Conservation (phyloP, 441 rosid species). For the Capsella rubella region DNA sequence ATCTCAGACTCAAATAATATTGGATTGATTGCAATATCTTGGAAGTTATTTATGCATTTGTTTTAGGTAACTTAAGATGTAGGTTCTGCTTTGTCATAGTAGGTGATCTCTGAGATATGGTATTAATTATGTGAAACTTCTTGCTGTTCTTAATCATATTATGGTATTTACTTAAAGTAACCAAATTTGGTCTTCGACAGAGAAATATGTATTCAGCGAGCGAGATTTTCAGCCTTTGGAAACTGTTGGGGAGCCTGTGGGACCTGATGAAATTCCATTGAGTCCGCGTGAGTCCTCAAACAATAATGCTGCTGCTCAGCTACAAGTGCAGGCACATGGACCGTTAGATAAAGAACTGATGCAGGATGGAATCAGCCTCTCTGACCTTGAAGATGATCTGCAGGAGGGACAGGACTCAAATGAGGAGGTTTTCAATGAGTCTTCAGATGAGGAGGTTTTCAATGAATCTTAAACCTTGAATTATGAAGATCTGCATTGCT, state of each 20-base stretch:
- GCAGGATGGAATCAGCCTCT: slow-evolving; percentile 30
- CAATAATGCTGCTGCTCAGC: slow-evolving; percentile 4
- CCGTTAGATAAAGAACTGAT: slow-evolving; percentile 10
- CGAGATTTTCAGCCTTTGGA: slow-evolving; percentile 1
- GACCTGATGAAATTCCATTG: slow-evolving; percentile 1
- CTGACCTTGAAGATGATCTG: slow-evolving; percentile 28
- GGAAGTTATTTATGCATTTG: not conserved
- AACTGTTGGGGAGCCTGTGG: slow-evolving; percentile 9
- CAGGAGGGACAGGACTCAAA: slow-evolving; percentile 6
- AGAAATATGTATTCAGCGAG: not conserved
- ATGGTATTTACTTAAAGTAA: slow-evolving; percentile 8
- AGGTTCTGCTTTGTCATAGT: slow-evolving; percentile 13
- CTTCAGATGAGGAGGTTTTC: not conserved
- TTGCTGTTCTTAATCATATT: not conserved
- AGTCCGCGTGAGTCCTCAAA: slow-evolving; percentile 36
- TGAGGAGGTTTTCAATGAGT: slow-evolving; percentile 2
- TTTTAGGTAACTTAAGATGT: slow-evolving; percentile 6
- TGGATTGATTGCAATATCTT: slow-evolving; percentile 6
- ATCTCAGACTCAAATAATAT: slow-evolving; percentile 12
- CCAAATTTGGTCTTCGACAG: slow-evolving; percentile 26
- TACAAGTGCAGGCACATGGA: slow-evolving; percentile 11
- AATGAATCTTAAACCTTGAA: slow-evolving; percentile 14
- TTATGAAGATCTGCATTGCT: slow-evolving; percentile 10
- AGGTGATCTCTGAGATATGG: slow-evolving; percentile 19
- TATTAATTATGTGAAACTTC: slow-evolving; percentile 4